Base-by-base conservation (phyloP, 257 asterid genomes). In the Hygrophila difformis region DNA sequence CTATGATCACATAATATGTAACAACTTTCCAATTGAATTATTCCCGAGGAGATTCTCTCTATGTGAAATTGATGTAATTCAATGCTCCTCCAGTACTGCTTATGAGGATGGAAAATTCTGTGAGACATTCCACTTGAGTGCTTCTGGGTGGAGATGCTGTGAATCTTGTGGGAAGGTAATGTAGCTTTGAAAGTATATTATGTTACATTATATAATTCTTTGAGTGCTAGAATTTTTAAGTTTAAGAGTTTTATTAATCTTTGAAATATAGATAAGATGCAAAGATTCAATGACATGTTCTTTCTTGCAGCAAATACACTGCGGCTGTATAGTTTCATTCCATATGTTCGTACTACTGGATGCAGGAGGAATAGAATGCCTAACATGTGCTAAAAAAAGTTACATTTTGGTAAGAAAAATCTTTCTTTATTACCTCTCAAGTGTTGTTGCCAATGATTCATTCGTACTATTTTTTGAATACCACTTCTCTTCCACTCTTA, bases 81-180 rank as follows among this genome's bases (percentile, higher is more conserved):
- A 52, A 42, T 62, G 35, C 34, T 26, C 48, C 37, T 68, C 42
- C 55, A 91, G 99, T 57, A 60, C 83, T 58, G 91, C 79, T 34
- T 91, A 91, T 46, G 94, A 86, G 65, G 93, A 87, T 26, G 96
- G 94, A 31, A 91, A 77, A 33, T 91, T 86, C 64, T 91, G 99
- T 53, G 95, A 87, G 71, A 68, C 84, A 9, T 91, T 86, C 72
- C 99, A 91, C 74, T 47, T 73, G 60, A 78, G 68, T 64, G 74
- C 82, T 68, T 77, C 97, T 57, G 99, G 99, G 60, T 91, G 99
- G 99, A 91, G 99, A 68, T 80, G 93, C 56, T 91, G 99, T 23
- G 97, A 91, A 64, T 83, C 99, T 71, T 91, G 99, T 60, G 95
- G 97, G 53, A 86, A 91, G 97, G 99, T 86, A 75, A 68, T 49